These are phyloP conservation scores for Colletotrichum simmondsii DNA, from an alignment of 2,329 filamentous ascomycete genomes.

Conservation along the genomic window DNA sequence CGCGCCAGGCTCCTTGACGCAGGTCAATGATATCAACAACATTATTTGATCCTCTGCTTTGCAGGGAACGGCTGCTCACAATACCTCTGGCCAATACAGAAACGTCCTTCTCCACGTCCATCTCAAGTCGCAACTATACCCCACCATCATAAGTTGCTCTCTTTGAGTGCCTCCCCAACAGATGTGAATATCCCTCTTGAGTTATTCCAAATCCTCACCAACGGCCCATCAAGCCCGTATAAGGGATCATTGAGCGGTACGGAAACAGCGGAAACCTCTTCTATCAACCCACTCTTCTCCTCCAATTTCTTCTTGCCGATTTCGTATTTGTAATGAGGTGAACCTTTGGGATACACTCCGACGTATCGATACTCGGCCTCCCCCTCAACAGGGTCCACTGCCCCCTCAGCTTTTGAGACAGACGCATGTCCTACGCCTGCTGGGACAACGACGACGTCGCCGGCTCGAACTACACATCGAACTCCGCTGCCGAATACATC, in stretches of 20 bases:
- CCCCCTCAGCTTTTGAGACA: background rate
- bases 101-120: background rate
- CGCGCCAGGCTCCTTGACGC: background rate
- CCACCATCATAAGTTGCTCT: background rate
- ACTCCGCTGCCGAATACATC: conserved; percentile 26
- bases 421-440: conserved; percentile 38
- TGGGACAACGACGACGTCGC: conserved; percentile 38
- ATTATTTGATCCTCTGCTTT: background rate
- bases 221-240: conserved; percentile 6
- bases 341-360: conserved; percentile 37
- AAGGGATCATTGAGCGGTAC: conserved; percentile 19
- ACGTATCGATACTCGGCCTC: conserved; percentile 37
- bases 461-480: conserved; percentile 32
- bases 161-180: background rate
- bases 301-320: conserved; percentile 6
- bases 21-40: background rate
- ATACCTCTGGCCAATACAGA: background rate
- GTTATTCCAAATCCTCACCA: conserved; percentile 19
- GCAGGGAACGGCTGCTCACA: too few species aligned
- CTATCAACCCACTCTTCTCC: background rate
- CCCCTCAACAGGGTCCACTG: background rate
- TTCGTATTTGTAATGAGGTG: background rate
- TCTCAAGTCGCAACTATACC: background rate
- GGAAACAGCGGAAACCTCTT: conserved; percentile 10
- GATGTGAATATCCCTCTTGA: background rate